Conservation (phyloP, 2,329 filamentous ascomycete species). For the Calonectria crousiana region DNA sequence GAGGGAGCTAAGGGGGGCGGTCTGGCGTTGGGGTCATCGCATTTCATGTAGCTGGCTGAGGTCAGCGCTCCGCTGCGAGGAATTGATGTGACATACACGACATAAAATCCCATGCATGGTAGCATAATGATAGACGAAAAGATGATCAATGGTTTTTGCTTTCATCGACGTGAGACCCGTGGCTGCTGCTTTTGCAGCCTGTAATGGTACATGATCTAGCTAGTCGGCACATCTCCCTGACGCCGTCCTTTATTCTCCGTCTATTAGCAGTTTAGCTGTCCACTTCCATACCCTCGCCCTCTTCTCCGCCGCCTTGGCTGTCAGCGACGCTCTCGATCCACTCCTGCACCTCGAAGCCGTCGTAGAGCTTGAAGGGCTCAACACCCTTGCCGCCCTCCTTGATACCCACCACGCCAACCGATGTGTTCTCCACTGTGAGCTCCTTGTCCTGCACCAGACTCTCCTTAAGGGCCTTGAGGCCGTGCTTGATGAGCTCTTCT, state of each 20-base stretch:
- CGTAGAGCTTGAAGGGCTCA: conserved; percentile 90
- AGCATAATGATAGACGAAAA: conserved; percentile 37
- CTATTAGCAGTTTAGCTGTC: conserved; percentile 47
- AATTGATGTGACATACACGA: conserved; percentile 34
- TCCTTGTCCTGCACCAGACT: conserved; percentile 97
- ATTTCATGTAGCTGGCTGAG: conserved; percentile 18
- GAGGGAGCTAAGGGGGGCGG: conserved; percentile 9
- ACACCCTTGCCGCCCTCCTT: conserved; percentile 63
- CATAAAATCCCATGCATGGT: conserved; percentile 19
- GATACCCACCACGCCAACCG: conserved; percentile 84
- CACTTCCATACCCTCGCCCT: conserved; percentile 51
- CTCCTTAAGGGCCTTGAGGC: conserved; percentile 92
- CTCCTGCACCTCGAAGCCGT: conserved; percentile 86
- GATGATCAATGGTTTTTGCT: conserved; percentile 32
- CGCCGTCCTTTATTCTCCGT: conserved; percentile 35
- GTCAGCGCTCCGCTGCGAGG: conserved; percentile 23
- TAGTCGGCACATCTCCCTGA: conserved; percentile 35
- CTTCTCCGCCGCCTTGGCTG: conserved; percentile 56
- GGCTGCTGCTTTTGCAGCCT: conserved; percentile 45
- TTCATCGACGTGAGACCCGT: conserved; percentile 38
- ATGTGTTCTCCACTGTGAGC: conserved; percentile 96
- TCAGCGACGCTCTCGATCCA: conserved; percentile 84
- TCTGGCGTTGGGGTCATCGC: conserved; percentile 35
- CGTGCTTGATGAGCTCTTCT: conserved; percentile 92
- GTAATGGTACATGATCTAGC: conserved; percentile 54